Percentiles rank a stretch among this genome's conserved stretches.
These are phyloP conservation scores for Moesziomyces sp. DNA, from an alignment of 1,284 basidiomycete species.

Conservation along the genomic window DNA sequence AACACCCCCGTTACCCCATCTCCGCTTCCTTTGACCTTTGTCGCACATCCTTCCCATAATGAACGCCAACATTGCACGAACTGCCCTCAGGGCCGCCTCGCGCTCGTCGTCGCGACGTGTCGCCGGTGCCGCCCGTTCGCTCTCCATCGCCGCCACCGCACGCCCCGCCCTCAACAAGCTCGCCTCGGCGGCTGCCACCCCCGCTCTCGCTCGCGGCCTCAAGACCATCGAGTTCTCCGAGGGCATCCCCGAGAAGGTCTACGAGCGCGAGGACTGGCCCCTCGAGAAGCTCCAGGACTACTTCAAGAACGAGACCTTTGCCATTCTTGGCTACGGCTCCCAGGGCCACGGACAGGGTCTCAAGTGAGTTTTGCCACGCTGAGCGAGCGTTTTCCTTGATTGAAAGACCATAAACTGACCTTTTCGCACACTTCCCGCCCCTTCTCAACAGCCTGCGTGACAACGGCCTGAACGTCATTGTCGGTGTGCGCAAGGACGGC, in stretches of 20 bases:
- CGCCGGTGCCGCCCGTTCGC: constrained; percentile 45
- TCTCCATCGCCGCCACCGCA: constrained; percentile 47
- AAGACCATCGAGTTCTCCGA: constrained; percentile 96
- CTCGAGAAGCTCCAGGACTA: constrained; percentile 92
- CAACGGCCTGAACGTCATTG: constrained; percentile 97
- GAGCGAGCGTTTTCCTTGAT: too few relatives aligned
- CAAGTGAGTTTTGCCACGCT: constrained; percentile 71
- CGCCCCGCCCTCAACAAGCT: constrained; percentile 43
- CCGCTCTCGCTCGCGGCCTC: constrained; percentile 73
- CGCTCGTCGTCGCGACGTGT: constrained; percentile 45
- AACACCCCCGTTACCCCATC: neutral
- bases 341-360: constrained; percentile 95
- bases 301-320: constrained; percentile 99
- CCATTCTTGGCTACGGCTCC: constrained; percentile 91
- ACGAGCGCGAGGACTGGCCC: constrained; percentile 98
- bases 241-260: constrained; percentile 89
- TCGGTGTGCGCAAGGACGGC: constrained; percentile 96
- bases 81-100: constrained; percentile 50
- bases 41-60: constrained; percentile 13
- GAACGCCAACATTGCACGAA: constrained; percentile 54
- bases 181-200: constrained; percentile 40
- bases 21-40: neutral
- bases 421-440: neutral
- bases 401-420: constrained; percentile 7
- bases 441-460: constrained; percentile 78